These are phyloP conservation scores for Exserohilum rostratum DNA, from an alignment of 2,329 filamentous ascomycete genomes.

Conservation along the genomic window DNA sequence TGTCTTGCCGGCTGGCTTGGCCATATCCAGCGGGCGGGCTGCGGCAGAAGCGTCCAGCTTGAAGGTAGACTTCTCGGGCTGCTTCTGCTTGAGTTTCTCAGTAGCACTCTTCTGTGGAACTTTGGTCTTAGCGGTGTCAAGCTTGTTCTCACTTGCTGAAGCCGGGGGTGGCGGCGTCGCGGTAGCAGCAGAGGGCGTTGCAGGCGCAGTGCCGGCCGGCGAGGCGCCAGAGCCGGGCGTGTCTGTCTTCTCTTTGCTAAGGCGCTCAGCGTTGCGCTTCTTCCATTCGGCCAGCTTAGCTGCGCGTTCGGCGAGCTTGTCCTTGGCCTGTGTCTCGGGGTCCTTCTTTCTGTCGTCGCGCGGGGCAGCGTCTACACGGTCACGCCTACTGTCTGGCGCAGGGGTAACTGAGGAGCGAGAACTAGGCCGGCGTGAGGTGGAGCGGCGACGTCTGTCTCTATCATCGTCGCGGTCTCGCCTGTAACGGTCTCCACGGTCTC, in stretches of 20 bases:
- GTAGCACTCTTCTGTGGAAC: slow-evolving; percentile 86
- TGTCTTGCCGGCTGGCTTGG: slow-evolving; percentile 36
- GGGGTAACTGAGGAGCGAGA: slow-evolving; percentile 68
- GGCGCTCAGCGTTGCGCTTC: slow-evolving; percentile 59
- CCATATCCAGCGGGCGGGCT: slow-evolving; percentile 32
- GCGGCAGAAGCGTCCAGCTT: slow-evolving; percentile 43
- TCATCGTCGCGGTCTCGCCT: slow-evolving; percentile 67
- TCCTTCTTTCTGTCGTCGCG: slow-evolving; percentile 64
- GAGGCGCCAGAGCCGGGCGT: slow-evolving; percentile 62
- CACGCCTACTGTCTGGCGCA: slow-evolving; percentile 28
- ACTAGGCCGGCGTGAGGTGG: slow-evolving; percentile 66
- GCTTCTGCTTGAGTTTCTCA: slow-evolving; percentile 72
- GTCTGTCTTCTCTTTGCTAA: slow-evolving; percentile 69
- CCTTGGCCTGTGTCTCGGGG: slow-evolving; percentile 36
- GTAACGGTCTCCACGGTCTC: slow-evolving; percentile 60
- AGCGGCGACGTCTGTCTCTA: slow-evolving; percentile 70
- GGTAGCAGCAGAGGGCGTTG: slow-evolving; percentile 57
- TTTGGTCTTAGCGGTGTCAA: slow-evolving; percentile 70
- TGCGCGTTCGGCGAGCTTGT: slow-evolving; percentile 33
- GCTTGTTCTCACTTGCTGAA: slow-evolving; percentile 30
- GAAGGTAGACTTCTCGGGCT: slow-evolving; percentile 46
- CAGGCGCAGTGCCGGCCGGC: slow-evolving; percentile 69
- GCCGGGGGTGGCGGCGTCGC: slow-evolving; percentile 41
- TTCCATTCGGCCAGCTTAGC: slow-evolving; percentile 77
- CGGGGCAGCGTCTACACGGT: slow-evolving; percentile 47